Evolutionary conservation across 176 grass and related monocot species (phyloP).

Genomic region (Zizania latifolia): DNA sequence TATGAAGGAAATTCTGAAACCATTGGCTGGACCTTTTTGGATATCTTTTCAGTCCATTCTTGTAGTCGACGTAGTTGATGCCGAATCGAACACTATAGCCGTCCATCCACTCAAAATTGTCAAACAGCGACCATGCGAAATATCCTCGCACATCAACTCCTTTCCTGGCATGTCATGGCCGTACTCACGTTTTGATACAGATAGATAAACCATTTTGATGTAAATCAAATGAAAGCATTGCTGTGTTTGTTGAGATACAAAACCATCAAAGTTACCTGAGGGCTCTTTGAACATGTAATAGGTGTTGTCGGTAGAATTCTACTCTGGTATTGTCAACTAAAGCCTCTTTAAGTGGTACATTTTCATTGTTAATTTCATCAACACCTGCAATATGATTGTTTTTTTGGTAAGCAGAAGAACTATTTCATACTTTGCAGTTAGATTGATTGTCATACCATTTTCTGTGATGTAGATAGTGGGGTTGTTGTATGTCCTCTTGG

Average conservation of each 20-base stretch:
- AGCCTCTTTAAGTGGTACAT: conserved; percentile 47
- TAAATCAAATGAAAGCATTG: background rate
- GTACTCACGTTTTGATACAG: background rate
- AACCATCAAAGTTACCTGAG: conserved; percentile 36
- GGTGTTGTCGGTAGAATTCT: conserved; percentile 57
- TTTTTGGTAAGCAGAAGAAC: conserved; percentile 6
- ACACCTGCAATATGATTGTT: conserved; percentile 37
- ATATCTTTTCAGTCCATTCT: conserved; percentile 72
- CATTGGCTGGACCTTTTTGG: conserved; percentile 62
- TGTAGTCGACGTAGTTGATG: conserved; percentile 63
- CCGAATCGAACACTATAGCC: conserved; percentile 84
- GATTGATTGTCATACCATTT: conserved; percentile 43
- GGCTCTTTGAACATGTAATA: conserved; percentile 51
- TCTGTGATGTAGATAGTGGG: conserved; percentile 84
- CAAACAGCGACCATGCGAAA: conserved; percentile 82
- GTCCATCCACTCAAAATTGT: conserved; percentile 87
- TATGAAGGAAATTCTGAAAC: conserved; percentile 59
- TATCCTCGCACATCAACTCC: conserved; percentile 60
- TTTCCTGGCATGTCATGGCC: conserved; percentile 43
- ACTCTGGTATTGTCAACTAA: conserved; percentile 62
- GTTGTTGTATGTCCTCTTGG: conserved; percentile 71
- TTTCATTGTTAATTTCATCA: conserved; percentile 65
- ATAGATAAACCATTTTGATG: background rate
- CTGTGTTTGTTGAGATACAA: background rate
- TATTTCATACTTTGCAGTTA: background rate